Conservation (phyloP, 2,329 filamentous ascomycete genomes). For the Aquanectria penicillioides region DNA sequence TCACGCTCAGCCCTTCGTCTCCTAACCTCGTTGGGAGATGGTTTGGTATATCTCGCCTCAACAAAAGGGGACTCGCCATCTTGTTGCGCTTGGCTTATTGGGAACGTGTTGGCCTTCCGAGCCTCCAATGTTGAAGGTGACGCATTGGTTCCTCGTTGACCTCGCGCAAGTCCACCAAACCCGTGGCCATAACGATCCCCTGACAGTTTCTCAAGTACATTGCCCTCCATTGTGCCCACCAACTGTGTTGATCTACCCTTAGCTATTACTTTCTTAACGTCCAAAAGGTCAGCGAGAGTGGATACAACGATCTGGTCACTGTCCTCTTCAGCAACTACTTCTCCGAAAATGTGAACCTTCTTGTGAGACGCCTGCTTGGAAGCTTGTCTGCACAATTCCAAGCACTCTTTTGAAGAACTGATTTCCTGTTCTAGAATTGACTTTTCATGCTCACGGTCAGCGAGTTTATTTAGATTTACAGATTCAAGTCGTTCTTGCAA, state of each 20-base stretch:
- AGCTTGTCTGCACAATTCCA: slow-evolving; percentile 51
- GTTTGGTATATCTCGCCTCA: background rate
- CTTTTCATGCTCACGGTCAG: slow-evolving; percentile 38
- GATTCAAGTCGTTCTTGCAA: slow-evolving; percentile 46
- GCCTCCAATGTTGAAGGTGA: background rate
- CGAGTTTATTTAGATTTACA: slow-evolving; percentile 34
- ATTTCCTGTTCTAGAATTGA: slow-evolving; percentile 47
- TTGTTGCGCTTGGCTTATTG: background rate
- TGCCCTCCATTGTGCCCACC: slow-evolving; percentile 49
- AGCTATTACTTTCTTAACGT: slow-evolving; percentile 49
- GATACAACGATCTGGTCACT: slow-evolving; percentile 54
- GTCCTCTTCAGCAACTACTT: slow-evolving; percentile 49
- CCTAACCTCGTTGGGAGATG: slow-evolving; percentile 18
- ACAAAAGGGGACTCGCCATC: background rate
- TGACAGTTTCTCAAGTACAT: slow-evolving; percentile 29
- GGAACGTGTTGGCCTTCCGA: background rate
- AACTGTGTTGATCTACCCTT: slow-evolving; percentile 47
- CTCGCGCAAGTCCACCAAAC: slow-evolving; percentile 28
- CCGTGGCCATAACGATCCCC: slow-evolving; percentile 33
- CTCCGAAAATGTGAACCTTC: slow-evolving; percentile 48
- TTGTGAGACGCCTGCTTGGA: slow-evolving; percentile 41
- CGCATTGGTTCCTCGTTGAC: background rate
- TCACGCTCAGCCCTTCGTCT: slow-evolving; percentile 8
- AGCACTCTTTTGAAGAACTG: slow-evolving; percentile 46
- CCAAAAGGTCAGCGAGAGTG: slow-evolving; percentile 53